These are phyloP conservation scores for Pulveroboletus ravenelii DNA, from an alignment of 768 basidiomycete species.

Conservation along the genomic window DNA sequence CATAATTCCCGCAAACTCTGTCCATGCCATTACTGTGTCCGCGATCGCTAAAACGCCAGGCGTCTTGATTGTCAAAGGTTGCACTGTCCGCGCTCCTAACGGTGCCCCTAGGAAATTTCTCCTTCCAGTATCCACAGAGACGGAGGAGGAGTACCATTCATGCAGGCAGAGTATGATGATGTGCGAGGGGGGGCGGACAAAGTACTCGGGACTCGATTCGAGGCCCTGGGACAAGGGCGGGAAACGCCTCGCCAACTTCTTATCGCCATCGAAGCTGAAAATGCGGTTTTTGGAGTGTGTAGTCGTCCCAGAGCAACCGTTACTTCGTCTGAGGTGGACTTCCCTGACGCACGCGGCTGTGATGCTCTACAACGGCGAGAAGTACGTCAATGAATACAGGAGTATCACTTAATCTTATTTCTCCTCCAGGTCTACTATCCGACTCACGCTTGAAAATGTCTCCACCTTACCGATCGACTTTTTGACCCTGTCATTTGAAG, in stretches of 20 bases:
- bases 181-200: constrained; percentile 67
- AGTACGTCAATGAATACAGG: constrained; percentile 41
- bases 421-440: constrained; percentile 64
- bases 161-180: constrained; percentile 55
- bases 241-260: constrained; percentile 36
- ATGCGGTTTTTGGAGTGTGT: constrained; percentile 69
- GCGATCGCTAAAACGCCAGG: constrained; percentile 67
- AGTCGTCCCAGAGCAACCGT: constrained; percentile 83
- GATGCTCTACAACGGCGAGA: constrained; percentile 95
- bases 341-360: constrained; percentile 91
- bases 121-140: constrained; percentile 65
- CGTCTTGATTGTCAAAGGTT: constrained; percentile 68
- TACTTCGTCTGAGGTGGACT: constrained; percentile 79
- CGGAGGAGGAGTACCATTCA: constrained; percentile 60
- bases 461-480: constrained; percentile 82
- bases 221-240: constrained; percentile 53
- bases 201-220: constrained; percentile 69
- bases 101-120: constrained; percentile 68
- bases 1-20: constrained; percentile 67
- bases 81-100: constrained; percentile 70
- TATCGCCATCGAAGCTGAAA: constrained; percentile 23
- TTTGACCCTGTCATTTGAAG: constrained; percentile 80
- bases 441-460: constrained; percentile 86
- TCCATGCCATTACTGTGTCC: constrained; percentile 66
- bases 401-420: constrained; percentile 1